Base-by-base conservation (phyloP, 805 yeast species). In the Saitoella complicata region DNA sequence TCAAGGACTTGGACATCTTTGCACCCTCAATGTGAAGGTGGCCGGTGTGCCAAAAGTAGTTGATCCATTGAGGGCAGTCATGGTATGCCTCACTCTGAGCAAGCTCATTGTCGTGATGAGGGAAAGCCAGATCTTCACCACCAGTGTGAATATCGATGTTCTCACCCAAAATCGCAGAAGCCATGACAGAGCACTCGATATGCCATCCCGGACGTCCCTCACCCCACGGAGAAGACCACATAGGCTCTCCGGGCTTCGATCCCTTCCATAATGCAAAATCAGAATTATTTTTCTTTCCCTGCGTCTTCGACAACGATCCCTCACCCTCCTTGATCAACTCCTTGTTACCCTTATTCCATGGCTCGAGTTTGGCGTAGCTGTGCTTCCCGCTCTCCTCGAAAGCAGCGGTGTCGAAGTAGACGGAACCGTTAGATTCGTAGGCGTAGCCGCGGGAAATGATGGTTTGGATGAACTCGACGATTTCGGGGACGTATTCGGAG, bases 121-220 rank as follows among this genome's bases (percentile, higher is more conserved):
- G 99, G 68, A 91, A 91, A 13, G 97, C 95, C 57, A 91, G 72
- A 65, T 91, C 98, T 45, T 91, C 76, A 52, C 98, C 98, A 47
- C 98, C 98, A 11, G 94, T 78, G 60, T 91, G 98, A 53, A 91
- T 84, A 62, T 91, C 98, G 72, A 91, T 81, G 47, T 71, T 70
- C 13, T 73, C 63, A 4, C 97, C 97, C 36, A 82, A 71, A 40
- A 87, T 72, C 53, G 86, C 94, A 43, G 86, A 73, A 1, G 97
- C 97, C 98, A 91, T 91, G 13, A 91, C 98, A 6, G 96, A 86
- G 71, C 98, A 91, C 65, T 91, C 98, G 61, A 91, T 91, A 61
- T 91, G 98, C 98, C 98, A 91, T 4, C 98, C 98, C 9, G 98
- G 98, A 61, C 98, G 79, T 44, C 98, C 98, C 47, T 69, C 69